Evolutionary conservation across 2,329 filamentous ascomycete genomes (phyloP).

Genomic region (Phoma sp.): DNA sequence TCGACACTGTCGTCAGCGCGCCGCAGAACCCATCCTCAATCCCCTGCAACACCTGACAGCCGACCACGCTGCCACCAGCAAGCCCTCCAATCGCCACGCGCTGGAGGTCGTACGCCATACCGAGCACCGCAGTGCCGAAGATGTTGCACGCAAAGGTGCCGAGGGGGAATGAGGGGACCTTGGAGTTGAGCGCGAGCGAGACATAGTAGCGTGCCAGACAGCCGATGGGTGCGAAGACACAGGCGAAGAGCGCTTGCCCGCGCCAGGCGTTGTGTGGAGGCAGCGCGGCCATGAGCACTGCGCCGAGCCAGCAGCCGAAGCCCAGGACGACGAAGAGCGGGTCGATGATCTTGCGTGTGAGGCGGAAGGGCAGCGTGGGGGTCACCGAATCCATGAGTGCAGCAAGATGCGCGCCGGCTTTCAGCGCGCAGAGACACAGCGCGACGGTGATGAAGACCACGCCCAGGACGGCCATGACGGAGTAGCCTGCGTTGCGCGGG

Average conservation of each 20-base stretch:
- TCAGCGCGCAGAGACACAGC: constrained; percentile 72
- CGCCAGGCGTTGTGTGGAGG: constrained; percentile 77
- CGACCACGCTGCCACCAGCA: constrained; percentile 48
- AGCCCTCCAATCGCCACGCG: constrained; percentile 58
- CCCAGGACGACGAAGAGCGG: constrained; percentile 67
- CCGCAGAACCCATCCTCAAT: constrained; percentile 58
- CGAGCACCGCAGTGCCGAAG: constrained; percentile 74
- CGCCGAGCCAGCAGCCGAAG: constrained; percentile 78
- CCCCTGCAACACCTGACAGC: constrained; percentile 56
- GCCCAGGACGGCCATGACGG: constrained; percentile 79
- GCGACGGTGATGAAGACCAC: constrained; percentile 75
- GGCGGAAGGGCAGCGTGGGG: constrained; percentile 64
- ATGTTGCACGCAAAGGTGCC: constrained; percentile 88
- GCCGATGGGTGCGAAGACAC: constrained; percentile 83
- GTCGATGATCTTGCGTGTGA: constrained; percentile 69
- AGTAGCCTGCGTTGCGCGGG: constrained; percentile 74
- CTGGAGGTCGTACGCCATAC: constrained; percentile 79
- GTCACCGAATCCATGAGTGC: constrained; percentile 63
- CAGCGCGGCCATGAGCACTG: constrained; percentile 72
- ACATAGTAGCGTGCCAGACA: constrained; percentile 77
- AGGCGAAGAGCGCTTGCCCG: constrained; percentile 73
- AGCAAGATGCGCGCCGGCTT: constrained; percentile 77
- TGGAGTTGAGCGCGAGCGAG: constrained; percentile 72
- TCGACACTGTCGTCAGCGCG: constrained; percentile 55
- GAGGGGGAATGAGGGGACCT: constrained; percentile 72